Conservation (phyloP, 2,329 filamentous ascomycete genomes). For the Apiospora hydei region DNA sequence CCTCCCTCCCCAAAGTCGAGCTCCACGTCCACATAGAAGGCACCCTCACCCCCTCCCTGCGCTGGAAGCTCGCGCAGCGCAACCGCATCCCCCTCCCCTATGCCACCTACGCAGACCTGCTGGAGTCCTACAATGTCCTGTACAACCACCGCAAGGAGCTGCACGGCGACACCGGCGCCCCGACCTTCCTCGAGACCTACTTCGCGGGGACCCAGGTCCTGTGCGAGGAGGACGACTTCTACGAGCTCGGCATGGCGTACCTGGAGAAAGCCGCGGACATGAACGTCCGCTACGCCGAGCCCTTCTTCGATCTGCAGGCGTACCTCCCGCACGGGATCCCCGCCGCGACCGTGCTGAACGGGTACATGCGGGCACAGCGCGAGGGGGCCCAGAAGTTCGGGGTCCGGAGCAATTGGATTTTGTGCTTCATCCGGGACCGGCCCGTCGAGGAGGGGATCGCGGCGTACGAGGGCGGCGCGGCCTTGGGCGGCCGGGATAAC, state of each 20-base stretch:
- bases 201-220: conserved; percentile 25
- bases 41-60: conserved; percentile 48
- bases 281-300: conserved; percentile 35
- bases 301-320: conserved; percentile 30
- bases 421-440: conserved; percentile 52
- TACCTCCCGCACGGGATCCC: conserved; percentile 28
- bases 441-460: conserved; percentile 47
- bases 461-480: conserved; percentile 46
- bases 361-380: conserved; percentile 42
- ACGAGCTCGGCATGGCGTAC: conserved; percentile 27
- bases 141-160: conserved; percentile 71
- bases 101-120: conserved; percentile 53
- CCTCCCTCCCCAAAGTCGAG: conserved; percentile 51
- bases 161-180: conserved; percentile 42
- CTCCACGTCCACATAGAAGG: conserved; percentile 57
- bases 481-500: conserved; percentile 44
- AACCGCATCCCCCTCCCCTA: conserved; percentile 71
- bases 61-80: conserved; percentile 64
- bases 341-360: conserved; percentile 25
- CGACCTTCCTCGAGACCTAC: conserved; percentile 66
- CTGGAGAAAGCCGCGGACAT: conserved; percentile 22
- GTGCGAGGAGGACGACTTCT: conserved; percentile 20
- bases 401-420: conserved; percentile 47
- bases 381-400: conserved; percentile 38
- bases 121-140: conserved; percentile 71